Percentiles rank a stretch among this genome's conserved stretches.
These are phyloP conservation scores for Metschnikowia aberdeeniae DNA, from an alignment of 805 yeast genomes.

Conservation along the genomic window DNA sequence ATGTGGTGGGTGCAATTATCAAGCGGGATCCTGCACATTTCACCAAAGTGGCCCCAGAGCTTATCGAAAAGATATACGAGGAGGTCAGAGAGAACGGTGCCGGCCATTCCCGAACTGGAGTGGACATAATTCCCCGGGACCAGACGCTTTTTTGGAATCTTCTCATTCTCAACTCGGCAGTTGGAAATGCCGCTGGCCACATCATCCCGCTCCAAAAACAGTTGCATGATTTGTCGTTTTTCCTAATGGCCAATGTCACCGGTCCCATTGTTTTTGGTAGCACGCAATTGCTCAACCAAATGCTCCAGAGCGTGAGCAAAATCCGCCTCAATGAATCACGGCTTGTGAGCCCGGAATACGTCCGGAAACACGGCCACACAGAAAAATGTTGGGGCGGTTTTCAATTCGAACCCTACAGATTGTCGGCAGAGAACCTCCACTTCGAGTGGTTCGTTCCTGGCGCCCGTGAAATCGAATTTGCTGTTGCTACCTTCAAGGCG, in stretches of 20 bases:
- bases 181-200: constrained; percentile 61
- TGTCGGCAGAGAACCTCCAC: constrained; percentile 43
- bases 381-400: constrained; percentile 73
- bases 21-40: constrained; percentile 56
- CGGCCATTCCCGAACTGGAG: constrained; percentile 63
- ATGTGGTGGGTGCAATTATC: constrained; percentile 67
- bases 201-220: constrained; percentile 44
- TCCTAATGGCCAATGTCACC: constrained; percentile 45
- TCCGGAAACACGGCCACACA: constrained; percentile 32
- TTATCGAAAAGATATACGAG: constrained; percentile 50
- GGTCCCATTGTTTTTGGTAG: constrained; percentile 63
- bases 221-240: constrained; percentile 43
- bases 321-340: constrained; percentile 56
- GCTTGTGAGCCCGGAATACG: constrained; percentile 46
- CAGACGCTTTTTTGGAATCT: constrained; percentile 68
- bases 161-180: constrained; percentile 62
- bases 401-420: constrained; percentile 53
- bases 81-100: constrained; percentile 79
- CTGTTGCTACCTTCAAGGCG: constrained; percentile 52
- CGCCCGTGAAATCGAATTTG: constrained; percentile 51
- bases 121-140: constrained; percentile 73
- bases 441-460: constrained; percentile 78
- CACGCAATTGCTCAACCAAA: constrained; percentile 62
- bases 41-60: constrained; percentile 38
- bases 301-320: constrained; percentile 59